Percentiles rank a stretch among this genome's conserved stretches.
Conservation (phyloP, 2,329 filamentous ascomycete species). For the Malbranchea zuffiana region DNA sequence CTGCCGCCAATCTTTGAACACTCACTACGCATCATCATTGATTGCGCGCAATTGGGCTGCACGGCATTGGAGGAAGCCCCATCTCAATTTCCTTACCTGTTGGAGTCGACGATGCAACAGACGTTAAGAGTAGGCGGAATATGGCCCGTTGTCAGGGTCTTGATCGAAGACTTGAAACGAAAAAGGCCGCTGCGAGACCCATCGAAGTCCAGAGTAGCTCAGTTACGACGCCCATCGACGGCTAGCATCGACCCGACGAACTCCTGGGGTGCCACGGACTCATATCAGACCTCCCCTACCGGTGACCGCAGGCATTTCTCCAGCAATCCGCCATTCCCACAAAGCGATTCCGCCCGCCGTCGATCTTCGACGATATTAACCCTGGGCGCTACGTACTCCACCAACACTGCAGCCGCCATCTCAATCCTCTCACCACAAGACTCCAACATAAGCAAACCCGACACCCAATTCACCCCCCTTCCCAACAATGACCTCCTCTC, state of each 20-base stretch:
- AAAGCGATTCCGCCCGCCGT: background rate
- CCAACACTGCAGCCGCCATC: no score
- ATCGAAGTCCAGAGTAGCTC: no score
- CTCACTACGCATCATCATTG: slow-evolving; percentile 26
- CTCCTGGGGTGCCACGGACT: no score
- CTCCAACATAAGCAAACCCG: background rate
- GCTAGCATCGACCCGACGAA: no score
- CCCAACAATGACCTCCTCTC: background rate
- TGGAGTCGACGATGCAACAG: slow-evolving; percentile 4
- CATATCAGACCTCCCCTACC: background rate
- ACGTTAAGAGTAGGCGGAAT: slow-evolving; percentile 3
- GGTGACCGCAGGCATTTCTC: background rate
- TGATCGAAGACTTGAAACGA: slow-evolving; percentile 4
- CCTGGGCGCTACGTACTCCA: no score
- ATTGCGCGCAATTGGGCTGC: slow-evolving; percentile 11
- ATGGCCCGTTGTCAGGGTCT: slow-evolving; percentile 9
- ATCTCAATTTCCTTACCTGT: slow-evolving; percentile 1
- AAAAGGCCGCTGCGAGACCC: no score
- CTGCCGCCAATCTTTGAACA: slow-evolving; percentile 32
- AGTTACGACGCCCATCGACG: no score
- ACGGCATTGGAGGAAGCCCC: background rate
- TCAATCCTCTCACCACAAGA: background rate
- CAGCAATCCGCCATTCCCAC: background rate
- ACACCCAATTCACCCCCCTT: background rate
- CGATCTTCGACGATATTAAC: no score